Conservation (phyloP, 768 basidiomycete species). For the Leccinum disarticulatum region DNA sequence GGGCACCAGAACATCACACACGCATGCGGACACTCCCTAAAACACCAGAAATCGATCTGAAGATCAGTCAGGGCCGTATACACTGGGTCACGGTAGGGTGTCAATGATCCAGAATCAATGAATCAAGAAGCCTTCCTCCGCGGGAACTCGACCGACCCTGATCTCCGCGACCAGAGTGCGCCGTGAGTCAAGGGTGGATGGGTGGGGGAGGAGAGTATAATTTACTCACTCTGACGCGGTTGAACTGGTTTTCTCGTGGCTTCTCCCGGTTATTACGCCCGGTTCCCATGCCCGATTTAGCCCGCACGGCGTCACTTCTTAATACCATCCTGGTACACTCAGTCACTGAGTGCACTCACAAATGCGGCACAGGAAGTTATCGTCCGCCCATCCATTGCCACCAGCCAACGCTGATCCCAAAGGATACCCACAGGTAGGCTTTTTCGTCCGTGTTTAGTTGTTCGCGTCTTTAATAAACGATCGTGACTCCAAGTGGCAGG, state of each 20-base stretch:
- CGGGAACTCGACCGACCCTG: not conserved
- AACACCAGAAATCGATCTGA: not conserved
- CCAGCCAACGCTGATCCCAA: not conserved
- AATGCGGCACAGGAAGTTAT: conserved; percentile 27
- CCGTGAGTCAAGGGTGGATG: not conserved
- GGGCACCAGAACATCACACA: no score
- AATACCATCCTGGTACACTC: not conserved
- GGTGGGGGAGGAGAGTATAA: not conserved
- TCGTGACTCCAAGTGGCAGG: conserved; percentile 6
- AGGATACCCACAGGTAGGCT: conserved; percentile 9
- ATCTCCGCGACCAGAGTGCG: not conserved
- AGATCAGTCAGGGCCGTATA: not conserved
- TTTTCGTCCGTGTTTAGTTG: not conserved
- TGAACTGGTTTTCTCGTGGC: not conserved
- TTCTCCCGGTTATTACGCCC: not conserved
- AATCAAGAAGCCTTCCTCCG: not conserved
- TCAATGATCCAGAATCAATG: no score
- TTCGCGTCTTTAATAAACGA: not conserved
- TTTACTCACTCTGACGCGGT: not conserved
- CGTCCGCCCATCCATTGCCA: not conserved
- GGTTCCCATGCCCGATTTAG: not conserved
- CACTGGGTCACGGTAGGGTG: no score
- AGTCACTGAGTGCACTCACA: conserved; percentile 3
- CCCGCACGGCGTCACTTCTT: not conserved
- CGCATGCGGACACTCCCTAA: no score